These are phyloP conservation scores for Epicoccum nigrum DNA, from an alignment of 2,329 filamentous ascomycete genomes.

Conservation along the genomic window DNA sequence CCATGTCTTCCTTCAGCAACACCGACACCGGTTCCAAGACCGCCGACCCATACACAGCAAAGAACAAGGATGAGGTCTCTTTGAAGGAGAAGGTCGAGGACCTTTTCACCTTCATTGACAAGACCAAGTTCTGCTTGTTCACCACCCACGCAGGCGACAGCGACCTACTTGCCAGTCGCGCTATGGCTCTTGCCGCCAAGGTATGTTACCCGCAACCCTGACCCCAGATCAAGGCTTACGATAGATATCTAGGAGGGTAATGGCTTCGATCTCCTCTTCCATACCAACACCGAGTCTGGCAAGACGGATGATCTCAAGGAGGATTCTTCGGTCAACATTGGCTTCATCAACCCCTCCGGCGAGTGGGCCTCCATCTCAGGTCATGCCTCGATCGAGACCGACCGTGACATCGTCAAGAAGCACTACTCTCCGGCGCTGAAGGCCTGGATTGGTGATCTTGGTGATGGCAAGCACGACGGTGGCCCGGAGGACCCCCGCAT, in stretches of 20 bases:
- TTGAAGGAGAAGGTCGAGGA: conserved; percentile 79
- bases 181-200: conserved; percentile 83
- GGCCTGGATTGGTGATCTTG: conserved; percentile 83
- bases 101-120: conserved; percentile 71
- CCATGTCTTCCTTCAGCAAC: conserved; percentile 49
- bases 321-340: conserved; percentile 78
- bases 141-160: conserved; percentile 73
- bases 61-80: conserved; percentile 73
- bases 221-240: conserved; percentile 4
- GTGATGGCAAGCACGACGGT: conserved; percentile 81
- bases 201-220: conserved; percentile 53
- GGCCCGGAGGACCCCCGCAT: conserved; percentile 82
- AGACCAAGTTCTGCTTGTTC: conserved; percentile 86
- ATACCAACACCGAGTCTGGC: conserved; percentile 88
- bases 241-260: conserved; percentile 69
- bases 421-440: conserved; percentile 73
- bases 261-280: conserved; percentile 83
- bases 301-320: conserved; percentile 81
- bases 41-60: conserved; percentile 79
- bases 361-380: conserved; percentile 91
- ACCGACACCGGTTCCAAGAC: conserved; percentile 50
- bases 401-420: conserved; percentile 71
- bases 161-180: conserved; percentile 75
- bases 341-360: conserved; percentile 76
- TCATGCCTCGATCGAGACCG: conserved; percentile 69